phyloP scores from a whole-genome alignment of 495 filamentous ascomycete species.

The Aspergillus bertholletiae region DNA sequence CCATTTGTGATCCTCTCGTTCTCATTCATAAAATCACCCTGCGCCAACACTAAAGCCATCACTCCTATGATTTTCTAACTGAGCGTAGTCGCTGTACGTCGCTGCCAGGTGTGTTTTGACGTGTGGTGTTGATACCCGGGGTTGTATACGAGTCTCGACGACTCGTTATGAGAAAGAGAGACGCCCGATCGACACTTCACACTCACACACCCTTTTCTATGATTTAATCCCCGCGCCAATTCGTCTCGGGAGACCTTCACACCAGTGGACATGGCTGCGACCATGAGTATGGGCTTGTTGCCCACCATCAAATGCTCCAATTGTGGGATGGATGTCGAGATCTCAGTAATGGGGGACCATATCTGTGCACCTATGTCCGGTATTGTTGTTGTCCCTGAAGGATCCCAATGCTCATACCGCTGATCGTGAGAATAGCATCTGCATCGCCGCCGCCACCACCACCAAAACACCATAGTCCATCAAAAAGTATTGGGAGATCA shows the following conservation, averaged over 20 bases:
- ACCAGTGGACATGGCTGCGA: conserved; percentile 17
- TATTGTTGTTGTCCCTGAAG: background rate
- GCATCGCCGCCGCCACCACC: conserved; percentile 38
- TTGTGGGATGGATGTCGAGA: conserved; percentile 81
- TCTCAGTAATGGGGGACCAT: conserved; percentile 91
- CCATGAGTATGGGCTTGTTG: conserved; percentile 57
- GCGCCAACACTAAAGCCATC: background rate
- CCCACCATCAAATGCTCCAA: conserved; percentile 94
- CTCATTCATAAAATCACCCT: background rate
- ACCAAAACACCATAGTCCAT: conserved; percentile 16
- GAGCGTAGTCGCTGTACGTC: background rate
- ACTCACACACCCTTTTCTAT: background rate
- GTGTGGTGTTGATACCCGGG: background rate
- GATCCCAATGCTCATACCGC: background rate
- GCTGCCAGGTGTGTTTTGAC: background rate
- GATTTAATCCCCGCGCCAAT: background rate
- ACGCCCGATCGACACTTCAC: too few relatives aligned
- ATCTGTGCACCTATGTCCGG: conserved; percentile 47
- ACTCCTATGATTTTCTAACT: background rate
- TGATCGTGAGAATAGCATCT: conserved; percentile 16
- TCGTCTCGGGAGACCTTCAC: conserved; percentile 4
- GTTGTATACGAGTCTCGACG: too few relatives aligned
- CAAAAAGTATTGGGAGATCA: conserved; percentile 14
- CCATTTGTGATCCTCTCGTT: background rate
- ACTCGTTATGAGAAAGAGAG: too few relatives aligned